Evolutionary conservation across 2,329 filamentous ascomycete genomes (phyloP).

Genomic region (Fusarium sp.): DNA sequence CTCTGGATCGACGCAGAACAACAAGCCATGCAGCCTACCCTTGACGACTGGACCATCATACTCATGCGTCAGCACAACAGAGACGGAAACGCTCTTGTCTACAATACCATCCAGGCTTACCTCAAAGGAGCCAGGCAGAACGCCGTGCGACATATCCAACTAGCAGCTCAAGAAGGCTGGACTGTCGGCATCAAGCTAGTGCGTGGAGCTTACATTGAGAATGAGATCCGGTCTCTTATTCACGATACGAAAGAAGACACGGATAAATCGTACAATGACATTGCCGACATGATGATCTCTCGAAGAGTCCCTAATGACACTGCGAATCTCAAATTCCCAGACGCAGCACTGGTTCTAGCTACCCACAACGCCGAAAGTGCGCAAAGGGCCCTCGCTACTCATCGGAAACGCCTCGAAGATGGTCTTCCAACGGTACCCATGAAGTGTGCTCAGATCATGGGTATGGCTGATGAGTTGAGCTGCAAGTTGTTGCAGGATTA

Average conservation of each 20-base stretch:
- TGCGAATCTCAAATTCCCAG: conserved; percentile 54
- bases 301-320: conserved; percentile 44
- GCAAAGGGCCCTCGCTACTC: conserved; percentile 58
- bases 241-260: conserved; percentile 66
- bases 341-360: conserved; percentile 63
- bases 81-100: conserved; percentile 51
- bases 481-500: conserved; percentile 60
- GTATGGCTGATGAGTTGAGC: conserved; percentile 70
- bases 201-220: conserved; percentile 67
- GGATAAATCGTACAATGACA: conserved; percentile 63
- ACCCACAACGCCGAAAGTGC: conserved; percentile 64
- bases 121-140: conserved; percentile 61
- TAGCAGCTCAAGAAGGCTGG: conserved; percentile 62
- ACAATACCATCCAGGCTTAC: conserved; percentile 70
- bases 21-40: conserved; percentile 58
- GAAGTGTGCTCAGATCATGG: conserved; percentile 67
- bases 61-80: conserved; percentile 58
- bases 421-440: conserved; percentile 52
- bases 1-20: conserved; percentile 63
- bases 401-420: conserved; percentile 55
- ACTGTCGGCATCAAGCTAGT: conserved; percentile 69
- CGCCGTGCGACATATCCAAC: conserved; percentile 60
- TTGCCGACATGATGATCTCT: conserved; percentile 61
- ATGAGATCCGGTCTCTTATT: conserved; percentile 63
- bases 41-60: conserved; percentile 51